Conservation (phyloP, 176 grass and related monocot genomes). For the Carex littledalei region DNA sequence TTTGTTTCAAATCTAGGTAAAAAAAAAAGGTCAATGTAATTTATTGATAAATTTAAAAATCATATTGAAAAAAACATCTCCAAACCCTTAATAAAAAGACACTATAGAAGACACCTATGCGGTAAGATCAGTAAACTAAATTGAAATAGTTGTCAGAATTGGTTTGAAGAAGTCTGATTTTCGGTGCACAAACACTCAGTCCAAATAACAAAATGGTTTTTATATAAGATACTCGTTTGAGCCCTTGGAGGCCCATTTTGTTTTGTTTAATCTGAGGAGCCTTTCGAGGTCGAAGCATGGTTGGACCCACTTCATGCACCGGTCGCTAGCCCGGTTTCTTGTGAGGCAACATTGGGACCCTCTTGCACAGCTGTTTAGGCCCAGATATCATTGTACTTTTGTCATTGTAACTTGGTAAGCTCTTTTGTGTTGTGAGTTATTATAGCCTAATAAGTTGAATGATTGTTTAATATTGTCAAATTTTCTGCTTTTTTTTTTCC, state of each 20-base stretch:
- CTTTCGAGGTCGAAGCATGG: not conserved
- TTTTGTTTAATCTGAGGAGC: not conserved
- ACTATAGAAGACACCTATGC: too few relatives aligned
- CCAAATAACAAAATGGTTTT: not conserved
- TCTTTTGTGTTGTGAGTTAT: not conserved
- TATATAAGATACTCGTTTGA: not conserved
- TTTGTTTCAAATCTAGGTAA: too few relatives aligned
- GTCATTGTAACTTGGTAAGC: not conserved
- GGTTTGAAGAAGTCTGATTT: too few relatives aligned
- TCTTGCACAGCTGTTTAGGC: not conserved
- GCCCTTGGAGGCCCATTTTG: not conserved
- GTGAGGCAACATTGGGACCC: slow-evolving; percentile 3
- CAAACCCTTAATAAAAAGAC: too few relatives aligned
- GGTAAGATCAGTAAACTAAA: too few relatives aligned
- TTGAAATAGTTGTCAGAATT: too few relatives aligned
- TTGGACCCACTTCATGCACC: not conserved
- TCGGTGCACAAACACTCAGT: not conserved
- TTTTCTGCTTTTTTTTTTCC: not conserved
- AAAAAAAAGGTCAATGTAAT: too few relatives aligned
- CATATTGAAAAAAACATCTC: too few relatives aligned
- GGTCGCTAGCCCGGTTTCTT: not conserved
- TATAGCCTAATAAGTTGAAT: too few relatives aligned
- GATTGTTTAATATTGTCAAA: not conserved
- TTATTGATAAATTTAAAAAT: too few relatives aligned
- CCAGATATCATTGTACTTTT: not conserved